Conservation (phyloP, 305 asterid species). For the Petunia hybrid region DNA sequence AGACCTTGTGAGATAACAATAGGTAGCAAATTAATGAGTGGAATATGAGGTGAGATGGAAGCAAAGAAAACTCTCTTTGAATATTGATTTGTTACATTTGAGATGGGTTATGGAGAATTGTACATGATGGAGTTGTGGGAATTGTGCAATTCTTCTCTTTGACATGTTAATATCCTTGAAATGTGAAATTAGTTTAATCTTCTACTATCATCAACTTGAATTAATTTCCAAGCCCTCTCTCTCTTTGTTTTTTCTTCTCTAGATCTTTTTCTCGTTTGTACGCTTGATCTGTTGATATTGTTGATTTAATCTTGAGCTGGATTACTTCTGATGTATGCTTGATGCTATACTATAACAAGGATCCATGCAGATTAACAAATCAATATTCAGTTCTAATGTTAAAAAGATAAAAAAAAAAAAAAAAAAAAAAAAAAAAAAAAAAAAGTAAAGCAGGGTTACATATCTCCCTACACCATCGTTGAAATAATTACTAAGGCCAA, state of each 20-base stretch:
- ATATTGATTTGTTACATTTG: background rate
- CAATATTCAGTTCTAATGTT: too few species aligned
- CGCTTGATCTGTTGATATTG: background rate
- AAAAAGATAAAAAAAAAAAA: too few species aligned
- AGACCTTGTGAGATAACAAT: background rate
- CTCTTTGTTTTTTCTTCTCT: background rate
- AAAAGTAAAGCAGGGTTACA: background rate
- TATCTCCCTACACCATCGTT: background rate
- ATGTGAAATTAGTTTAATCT: background rate
- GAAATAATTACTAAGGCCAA: background rate
- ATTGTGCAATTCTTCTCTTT: slow-evolving; percentile 48
- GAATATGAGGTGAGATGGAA: background rate
- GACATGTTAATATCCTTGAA: slow-evolving; percentile 30
- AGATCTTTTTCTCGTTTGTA: too few species aligned
- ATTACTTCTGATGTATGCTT: background rate
- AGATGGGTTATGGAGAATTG: slow-evolving; percentile 36
- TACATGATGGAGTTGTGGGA: slow-evolving; percentile 40
- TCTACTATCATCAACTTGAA: too few species aligned
- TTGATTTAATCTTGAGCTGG: background rate
- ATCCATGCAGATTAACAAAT: background rate
- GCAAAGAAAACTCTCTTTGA: background rate
- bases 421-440: too few species aligned
- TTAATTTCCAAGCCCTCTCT: background rate
- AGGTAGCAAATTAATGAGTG: background rate
- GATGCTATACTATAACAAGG: background rate